Evolutionary conservation across 2,329 filamentous ascomycete species (phyloP).

Genomic region (Westerdykella aurantiaca): DNA sequence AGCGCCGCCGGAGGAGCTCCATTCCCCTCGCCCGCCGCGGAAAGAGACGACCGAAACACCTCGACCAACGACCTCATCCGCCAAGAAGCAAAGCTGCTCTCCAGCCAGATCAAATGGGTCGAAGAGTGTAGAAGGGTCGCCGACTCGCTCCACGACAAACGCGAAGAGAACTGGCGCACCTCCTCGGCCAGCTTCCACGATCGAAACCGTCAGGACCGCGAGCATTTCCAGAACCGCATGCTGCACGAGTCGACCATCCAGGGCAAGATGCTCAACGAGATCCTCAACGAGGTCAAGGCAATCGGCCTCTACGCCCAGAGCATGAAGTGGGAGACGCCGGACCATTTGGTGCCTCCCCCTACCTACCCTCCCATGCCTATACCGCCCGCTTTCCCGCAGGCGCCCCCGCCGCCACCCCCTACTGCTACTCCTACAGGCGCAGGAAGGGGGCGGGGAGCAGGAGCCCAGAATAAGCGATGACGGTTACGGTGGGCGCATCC

Average conservation of each 20-base stretch:
- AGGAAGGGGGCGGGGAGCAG: not conserved
- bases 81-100: conserved; percentile 23
- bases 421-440: conserved; percentile 1
- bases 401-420: conserved; percentile 3
- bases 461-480: conserved; percentile 5
- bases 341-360: conserved; percentile 5
- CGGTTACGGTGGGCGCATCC: conserved; percentile 4
- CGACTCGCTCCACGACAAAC: conserved; percentile 26
- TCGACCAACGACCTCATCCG: conserved; percentile 15
- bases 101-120: conserved; percentile 34
- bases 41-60: conserved; percentile 6
- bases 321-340: conserved; percentile 26
- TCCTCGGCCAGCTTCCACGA: conserved; percentile 39
- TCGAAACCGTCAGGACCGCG: conserved; percentile 29
- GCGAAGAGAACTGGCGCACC: conserved; percentile 39
- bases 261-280: conserved; percentile 21
- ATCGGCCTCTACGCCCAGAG: conserved; percentile 19
- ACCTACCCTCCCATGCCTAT: conserved; percentile 1
- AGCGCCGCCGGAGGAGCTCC: conserved; percentile 1
- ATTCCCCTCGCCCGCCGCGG: conserved; percentile 11
- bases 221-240: conserved; percentile 31
- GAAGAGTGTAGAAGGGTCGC: conserved; percentile 36
- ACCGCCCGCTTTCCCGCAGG: conserved; percentile 9
- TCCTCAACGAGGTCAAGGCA: conserved; percentile 23
- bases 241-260: conserved; percentile 30